Conservation (phyloP, 441 rosid species). For the Viola pubescens region DNA sequence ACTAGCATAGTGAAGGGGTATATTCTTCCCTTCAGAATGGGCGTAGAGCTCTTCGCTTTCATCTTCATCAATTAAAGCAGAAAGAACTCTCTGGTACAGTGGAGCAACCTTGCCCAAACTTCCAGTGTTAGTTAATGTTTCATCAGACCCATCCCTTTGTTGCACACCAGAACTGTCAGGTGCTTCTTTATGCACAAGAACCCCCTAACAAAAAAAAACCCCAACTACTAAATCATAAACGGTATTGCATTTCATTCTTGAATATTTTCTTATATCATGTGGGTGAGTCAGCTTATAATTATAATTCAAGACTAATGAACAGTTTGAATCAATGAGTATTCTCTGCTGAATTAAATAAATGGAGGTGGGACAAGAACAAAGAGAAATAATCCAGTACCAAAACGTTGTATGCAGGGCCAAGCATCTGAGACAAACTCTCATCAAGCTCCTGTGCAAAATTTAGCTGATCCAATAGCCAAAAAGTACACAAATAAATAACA, state of each 20-base stretch:
- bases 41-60: conserved; percentile 40
- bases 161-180: conserved; percentile 36
- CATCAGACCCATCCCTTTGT: conserved; percentile 24
- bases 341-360: too few relatives aligned
- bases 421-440: conserved; percentile 52
- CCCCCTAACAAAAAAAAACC: conserved; percentile 34
- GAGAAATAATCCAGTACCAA: conserved; percentile 31
- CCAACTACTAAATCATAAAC: neutral
- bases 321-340: too few relatives aligned
- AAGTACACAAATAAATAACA: conserved; percentile 12
- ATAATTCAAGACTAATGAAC: neutral
- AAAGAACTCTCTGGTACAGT: conserved; percentile 78
- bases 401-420: conserved; percentile 33
- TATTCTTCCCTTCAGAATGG: conserved; percentile 32
- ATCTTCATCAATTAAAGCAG: conserved; percentile 94
- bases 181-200: conserved; percentile 35
- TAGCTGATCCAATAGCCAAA: conserved; percentile 42
- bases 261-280: conserved; percentile 3
- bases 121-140: conserved; percentile 37
- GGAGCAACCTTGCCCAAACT: conserved; percentile 55
- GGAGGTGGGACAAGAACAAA: too few relatives aligned
- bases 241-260: conserved; percentile 8
- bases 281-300: conserved; percentile 18
- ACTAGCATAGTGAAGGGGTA: conserved; percentile 62
- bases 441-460: conserved; percentile 60